Percentiles rank a stretch among this genome's conserved stretches.
phyloP scores from a whole-genome alignment of 129 eudicot genomes.

The Rutidosis leptorrhynchoides region DNA sequence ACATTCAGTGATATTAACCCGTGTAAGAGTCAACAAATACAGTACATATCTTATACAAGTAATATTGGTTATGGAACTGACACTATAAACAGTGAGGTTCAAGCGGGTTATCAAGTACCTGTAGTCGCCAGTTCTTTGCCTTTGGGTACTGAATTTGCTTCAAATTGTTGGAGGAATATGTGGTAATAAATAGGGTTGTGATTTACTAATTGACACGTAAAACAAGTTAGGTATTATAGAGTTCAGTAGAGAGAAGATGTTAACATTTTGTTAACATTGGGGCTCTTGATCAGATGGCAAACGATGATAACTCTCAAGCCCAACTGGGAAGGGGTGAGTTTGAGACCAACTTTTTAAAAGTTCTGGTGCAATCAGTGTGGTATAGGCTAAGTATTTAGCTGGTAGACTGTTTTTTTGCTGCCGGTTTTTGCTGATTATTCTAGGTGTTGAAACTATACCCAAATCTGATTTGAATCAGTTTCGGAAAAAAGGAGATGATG shows the following conservation, averaged over 20 bases:
- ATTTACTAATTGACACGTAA: conserved; percentile 23
- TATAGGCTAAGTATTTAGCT: conserved; percentile 23
- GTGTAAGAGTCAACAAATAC: conserved; percentile 24
- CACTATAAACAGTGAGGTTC: neutral
- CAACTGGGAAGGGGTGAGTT: conserved; percentile 29
- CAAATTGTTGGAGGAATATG: conserved; percentile 4
- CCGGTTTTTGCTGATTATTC: conserved; percentile 24
- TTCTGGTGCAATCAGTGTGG: conserved; percentile 30
- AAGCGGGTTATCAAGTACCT: conserved; percentile 12
- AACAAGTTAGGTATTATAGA: conserved; percentile 3
- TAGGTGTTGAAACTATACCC: conserved; percentile 65
- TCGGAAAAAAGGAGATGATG: conserved; percentile 32
- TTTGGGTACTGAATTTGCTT: conserved; percentile 53
- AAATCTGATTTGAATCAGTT: conserved; percentile 36
- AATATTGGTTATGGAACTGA: conserved; percentile 9
- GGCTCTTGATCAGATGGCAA: conserved; percentile 70
- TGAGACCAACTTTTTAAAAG: conserved; percentile 59
- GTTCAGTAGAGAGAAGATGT: conserved; percentile 1
- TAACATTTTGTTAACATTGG: conserved; percentile 33
- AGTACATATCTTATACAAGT: conserved; percentile 21
- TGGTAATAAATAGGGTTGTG: conserved; percentile 12
- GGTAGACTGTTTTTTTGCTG: conserved; percentile 33
- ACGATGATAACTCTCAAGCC: conserved; percentile 45
- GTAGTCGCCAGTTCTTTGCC: conserved; percentile 19
- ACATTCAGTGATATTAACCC: no score